Conservation (phyloP, 805 yeast species). For the baker's yeast (Saccharomyces cerevisiae) region DNA sequence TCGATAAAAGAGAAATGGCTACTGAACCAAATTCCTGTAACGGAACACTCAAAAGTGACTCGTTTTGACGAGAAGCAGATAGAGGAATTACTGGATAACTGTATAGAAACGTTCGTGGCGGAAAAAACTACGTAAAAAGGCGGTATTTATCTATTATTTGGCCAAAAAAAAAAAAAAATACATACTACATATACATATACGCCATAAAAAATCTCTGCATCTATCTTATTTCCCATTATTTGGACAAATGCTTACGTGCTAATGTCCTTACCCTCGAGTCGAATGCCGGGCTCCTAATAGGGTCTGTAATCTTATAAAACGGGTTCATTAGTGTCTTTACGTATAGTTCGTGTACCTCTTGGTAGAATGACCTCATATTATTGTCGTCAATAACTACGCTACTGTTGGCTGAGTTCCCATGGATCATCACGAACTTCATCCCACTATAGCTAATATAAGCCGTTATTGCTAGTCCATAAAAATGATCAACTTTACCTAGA, state of each 20-base stretch:
- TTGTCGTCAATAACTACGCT: slow-evolving; percentile 45
- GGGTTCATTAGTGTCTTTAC: slow-evolving; percentile 81
- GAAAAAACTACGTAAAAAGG: slow-evolving; percentile 1
- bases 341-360: slow-evolving; percentile 79
- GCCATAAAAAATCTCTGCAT: neutral
- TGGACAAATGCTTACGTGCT: slow-evolving; percentile 56
- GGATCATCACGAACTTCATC: slow-evolving; percentile 66
- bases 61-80: slow-evolving; percentile 14
- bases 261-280: slow-evolving; percentile 63
- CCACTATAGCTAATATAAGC: slow-evolving; percentile 86
- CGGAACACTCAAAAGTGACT: slow-evolving; percentile 1
- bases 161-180: neutral
- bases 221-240: neutral
- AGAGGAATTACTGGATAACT: slow-evolving; percentile 14
- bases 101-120: slow-evolving; percentile 16
- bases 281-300: slow-evolving; percentile 65
- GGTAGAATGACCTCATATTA: slow-evolving; percentile 71
- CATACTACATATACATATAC: neutral
- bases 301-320: slow-evolving; percentile 68
- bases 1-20: slow-evolving; percentile 30
- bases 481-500: slow-evolving; percentile 73
- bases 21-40: slow-evolving; percentile 25
- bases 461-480: slow-evolving; percentile 73
- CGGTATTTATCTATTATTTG: neutral
- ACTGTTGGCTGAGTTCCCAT: slow-evolving; percentile 38